Evolutionary conservation across 352 stramenopile species (phyloP).

Genomic region (Phytopythium vexans): DNA sequence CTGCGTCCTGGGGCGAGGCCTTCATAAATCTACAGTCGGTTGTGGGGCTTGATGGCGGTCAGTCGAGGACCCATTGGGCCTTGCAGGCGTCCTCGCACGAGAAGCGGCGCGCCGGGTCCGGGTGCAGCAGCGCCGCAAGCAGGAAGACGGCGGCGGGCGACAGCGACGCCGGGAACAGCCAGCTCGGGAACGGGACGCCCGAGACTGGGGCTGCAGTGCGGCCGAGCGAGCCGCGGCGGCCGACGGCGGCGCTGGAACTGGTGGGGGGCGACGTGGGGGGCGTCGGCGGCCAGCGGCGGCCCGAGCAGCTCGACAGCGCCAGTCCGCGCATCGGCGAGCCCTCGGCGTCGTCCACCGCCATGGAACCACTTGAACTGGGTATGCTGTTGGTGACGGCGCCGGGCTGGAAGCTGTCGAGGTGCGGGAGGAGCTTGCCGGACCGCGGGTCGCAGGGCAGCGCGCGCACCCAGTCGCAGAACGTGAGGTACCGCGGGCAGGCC

Average conservation of each 20-base stretch:
- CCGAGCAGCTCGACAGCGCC: constrained; percentile 27
- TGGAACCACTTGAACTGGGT: not conserved
- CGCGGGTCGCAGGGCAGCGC: constrained; percentile 58
- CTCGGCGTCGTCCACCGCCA: no score
- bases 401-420: constrained; percentile 44
- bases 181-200: constrained; percentile 64
- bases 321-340: constrained; percentile 29
- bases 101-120: constrained; percentile 72
- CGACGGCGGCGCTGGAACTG: constrained; percentile 18
- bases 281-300: constrained; percentile 11
- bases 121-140: constrained; percentile 78
- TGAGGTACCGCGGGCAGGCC: constrained; percentile 92
- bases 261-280: constrained; percentile 13
- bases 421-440: constrained; percentile 63
- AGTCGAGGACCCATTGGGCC: constrained; percentile 57
- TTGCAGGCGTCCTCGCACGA: constrained; percentile 84
- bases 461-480: constrained; percentile 92
- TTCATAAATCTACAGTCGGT: constrained; percentile 41
- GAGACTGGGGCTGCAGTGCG: no score
- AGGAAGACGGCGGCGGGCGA: constrained; percentile 61
- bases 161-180: constrained; percentile 82
- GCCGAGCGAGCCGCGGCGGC: constrained; percentile 30
- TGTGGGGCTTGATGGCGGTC: constrained; percentile 6
- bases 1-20: no score
- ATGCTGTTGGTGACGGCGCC: not conserved